Base-by-base conservation (phyloP, 345 rosid species). In the Diplotaxis tenuifolia region DNA sequence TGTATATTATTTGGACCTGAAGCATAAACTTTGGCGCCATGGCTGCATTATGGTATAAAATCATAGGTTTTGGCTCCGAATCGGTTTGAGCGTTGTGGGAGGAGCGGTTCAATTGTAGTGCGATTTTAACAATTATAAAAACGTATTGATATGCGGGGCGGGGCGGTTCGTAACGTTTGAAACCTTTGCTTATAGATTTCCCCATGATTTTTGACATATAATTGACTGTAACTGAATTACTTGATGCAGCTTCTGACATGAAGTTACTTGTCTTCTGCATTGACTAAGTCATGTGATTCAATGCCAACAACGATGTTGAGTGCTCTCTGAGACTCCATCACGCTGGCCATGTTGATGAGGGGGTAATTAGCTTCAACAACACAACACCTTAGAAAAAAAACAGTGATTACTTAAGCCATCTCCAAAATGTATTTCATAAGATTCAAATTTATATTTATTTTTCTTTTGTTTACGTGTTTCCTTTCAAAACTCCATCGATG, bases 281-380 rank as follows among this genome's bases (percentile, higher is more conserved):
- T 2, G 36, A 71, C 34, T n/a, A n/a, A n/a, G n/a, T n/a, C n/a
- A n/a, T n/a, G 52, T 34, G 62, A 62, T 63, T 62, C 36, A 63
- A 72, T 18, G 32, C 3, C 9, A 10, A 3, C 9, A 36, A 36
- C 42, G 14, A 40, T 28, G 27, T 72, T 54, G 2, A 64, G 31
- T 40, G 28, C 15, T 54, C 56, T 55, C 23, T 9, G 4, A 27
- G 25, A 27, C 70, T 12, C 15, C 40, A 65, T 65, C 31, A 0
- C 36, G 65, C 58, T 29, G 58, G 12, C 71, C 77, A 65, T 32
- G 71, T 65, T 50, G n/a, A 73, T 23, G 59, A 45, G 52, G 1
- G 6, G 6, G 4, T 47, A n/a, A n/a, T n/a, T 47, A 34, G 56
- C 77, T 65, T 57, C 60, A 47, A 22, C 72, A 20, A 56, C 52